Percentiles rank a stretch among this genome's conserved stretches.
These are phyloP conservation scores for Scleroderma citrinum DNA, from an alignment of 768 basidiomycete species.

Conservation along the genomic window DNA sequence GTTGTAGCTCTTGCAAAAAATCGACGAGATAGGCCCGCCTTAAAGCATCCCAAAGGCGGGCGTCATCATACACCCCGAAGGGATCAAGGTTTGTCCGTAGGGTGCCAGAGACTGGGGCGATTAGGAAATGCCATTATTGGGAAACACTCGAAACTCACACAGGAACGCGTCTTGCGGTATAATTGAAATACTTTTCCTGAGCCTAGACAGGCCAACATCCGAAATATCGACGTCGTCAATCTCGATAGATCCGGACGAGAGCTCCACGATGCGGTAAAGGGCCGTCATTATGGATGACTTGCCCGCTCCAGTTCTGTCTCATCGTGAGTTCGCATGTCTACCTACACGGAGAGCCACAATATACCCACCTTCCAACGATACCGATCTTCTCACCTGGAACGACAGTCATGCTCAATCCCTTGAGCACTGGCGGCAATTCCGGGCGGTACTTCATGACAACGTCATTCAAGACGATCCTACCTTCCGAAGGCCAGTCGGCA, in stretches of 20 bases:
- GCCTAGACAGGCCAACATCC: conserved; percentile 67
- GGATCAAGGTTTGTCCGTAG: conserved; percentile 87
- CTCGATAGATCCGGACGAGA: conserved; percentile 63
- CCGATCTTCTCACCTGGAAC: conserved; percentile 84
- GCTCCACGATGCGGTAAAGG: conserved; percentile 80
- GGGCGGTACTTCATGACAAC: conserved; percentile 81
- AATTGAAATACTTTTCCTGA: conserved; percentile 64
- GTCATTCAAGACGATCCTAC: conserved; percentile 67
- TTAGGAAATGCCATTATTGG: conserved; percentile 5
- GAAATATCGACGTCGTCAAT: conserved; percentile 86
- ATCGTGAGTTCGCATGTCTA: background rate
- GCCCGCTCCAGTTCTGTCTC: conserved; percentile 70
- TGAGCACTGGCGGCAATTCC: conserved; percentile 84
- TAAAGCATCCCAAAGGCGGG: conserved; percentile 81
- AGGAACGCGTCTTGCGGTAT: conserved; percentile 74
- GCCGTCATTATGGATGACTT: conserved; percentile 89
- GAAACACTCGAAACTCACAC: conserved; percentile 21
- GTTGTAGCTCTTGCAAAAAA: conserved; percentile 19
- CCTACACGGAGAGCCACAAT: conserved; percentile 5
- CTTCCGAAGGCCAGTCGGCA: conserved; percentile 67
- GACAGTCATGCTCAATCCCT: conserved; percentile 68
- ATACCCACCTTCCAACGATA: conserved; percentile 61
- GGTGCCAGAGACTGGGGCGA: conserved; percentile 60
- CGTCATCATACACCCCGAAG: conserved; percentile 75
- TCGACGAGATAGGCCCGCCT: conserved; percentile 81